Base-by-base conservation (phyloP, 495 filamentous ascomycete species). In the Pyronema domesticum region DNA sequence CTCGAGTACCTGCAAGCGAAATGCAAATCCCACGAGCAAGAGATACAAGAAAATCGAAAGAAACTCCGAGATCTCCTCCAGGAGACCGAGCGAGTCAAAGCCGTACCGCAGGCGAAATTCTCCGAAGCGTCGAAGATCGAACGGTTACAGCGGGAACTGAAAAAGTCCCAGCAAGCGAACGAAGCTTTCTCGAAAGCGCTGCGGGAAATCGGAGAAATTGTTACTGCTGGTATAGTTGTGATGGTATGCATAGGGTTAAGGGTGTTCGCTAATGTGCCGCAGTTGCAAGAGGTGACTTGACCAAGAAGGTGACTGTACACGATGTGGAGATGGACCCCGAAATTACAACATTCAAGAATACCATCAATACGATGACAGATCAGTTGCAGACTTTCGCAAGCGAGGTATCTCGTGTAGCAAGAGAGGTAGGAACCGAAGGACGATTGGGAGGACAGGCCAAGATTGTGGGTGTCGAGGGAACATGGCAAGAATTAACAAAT, bases 341-440 rank as follows among this genome's bases (percentile, higher is more conserved):
- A 74, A 99, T 99, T 63, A 86, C 85, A n/a, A 89, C 83, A 4
- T 99, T 99, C 76, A 99, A 99, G 73, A 81, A 85, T 54, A 95
- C 89, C 40, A 81, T 86, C 72, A 99, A 99, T 65, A 94, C 82
- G 52, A 99, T 99, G 91, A 94, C 96, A 78, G 91, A 96, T 66
- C 91, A 96, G 71, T 75, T 98, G 53, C 89, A 95, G 67, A 84
- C 91, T 51, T 98, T 98, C 70, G 89, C 91, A 63, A 89, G 84
- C 67, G 89, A 98, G 71, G 91, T 98, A 60, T 96, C 93, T 55
- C 81, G 86, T 61, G 84, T 98, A 58, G 91, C 91, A 37, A 84
- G 86, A 70, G 91, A 96, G 67, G 93, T 96, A 70, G 91, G 91
- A 62, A 98, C 93, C 13, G 91, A 98, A 67, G 91, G 91, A 56